Conservation (phyloP, 768 basidiomycete species). For the Hirschioporus abietinus region DNA sequence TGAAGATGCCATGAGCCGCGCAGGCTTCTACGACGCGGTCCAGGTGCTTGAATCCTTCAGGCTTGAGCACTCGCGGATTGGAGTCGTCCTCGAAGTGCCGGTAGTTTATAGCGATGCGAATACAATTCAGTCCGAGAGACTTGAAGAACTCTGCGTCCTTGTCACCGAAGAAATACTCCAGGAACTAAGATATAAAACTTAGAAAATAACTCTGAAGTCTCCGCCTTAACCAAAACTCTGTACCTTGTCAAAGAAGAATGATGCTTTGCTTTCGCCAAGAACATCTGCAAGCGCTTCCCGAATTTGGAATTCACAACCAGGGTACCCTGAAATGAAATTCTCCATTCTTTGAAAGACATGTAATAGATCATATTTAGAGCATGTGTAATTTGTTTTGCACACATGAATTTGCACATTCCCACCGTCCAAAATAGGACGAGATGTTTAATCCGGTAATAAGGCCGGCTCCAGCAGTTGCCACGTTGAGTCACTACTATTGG, state of each 20-base stretch:
- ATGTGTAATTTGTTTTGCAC: too few species aligned
- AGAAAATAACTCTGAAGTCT: neutral
- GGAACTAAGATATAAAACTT: constrained; percentile 41
- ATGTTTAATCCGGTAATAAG: too few species aligned
- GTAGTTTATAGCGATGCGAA: constrained; percentile 73
- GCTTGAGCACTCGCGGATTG: constrained; percentile 73
- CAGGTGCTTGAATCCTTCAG: constrained; percentile 73
- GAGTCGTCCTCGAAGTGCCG: constrained; percentile 75
- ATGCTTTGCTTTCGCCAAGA: constrained; percentile 62
- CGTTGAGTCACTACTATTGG: too few species aligned
- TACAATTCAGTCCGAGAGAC: constrained; percentile 73
- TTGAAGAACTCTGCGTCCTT: constrained; percentile 74
- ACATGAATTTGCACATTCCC: too few species aligned
- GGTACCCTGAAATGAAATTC: constrained; percentile 76
- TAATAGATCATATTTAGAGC: neutral
- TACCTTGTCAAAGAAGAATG: constrained; percentile 83
- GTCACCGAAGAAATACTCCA: constrained; percentile 80
- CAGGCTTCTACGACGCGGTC: constrained; percentile 77
- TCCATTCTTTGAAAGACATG: constrained; percentile 49
- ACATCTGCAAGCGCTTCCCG: constrained; percentile 61
- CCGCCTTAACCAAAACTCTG: constrained; percentile 4
- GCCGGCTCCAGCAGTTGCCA: too few species aligned
- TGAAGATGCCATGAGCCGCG: constrained; percentile 54
- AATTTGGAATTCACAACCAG: constrained; percentile 78
- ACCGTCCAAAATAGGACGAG: too few species aligned